Conservation (phyloP, 441 rosid species). For the Gossypium laxum region DNA sequence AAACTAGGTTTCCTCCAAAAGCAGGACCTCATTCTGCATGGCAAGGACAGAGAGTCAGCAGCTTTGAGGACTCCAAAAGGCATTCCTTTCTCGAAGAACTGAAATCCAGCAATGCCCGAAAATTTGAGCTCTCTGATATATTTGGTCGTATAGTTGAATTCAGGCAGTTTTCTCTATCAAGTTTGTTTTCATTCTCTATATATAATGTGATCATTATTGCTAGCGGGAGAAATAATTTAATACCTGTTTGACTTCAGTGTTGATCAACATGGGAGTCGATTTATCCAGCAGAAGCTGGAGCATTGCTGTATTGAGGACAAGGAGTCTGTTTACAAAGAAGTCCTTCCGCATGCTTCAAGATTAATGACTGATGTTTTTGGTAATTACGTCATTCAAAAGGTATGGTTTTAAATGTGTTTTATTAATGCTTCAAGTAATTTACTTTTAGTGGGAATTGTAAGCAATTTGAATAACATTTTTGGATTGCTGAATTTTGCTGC, state of each 20-base stretch:
- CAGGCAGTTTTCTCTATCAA: slow-evolving; percentile 35
- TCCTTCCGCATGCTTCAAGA: slow-evolving; percentile 55
- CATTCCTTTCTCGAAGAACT: slow-evolving; percentile 67
- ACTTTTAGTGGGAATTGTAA: not conserved
- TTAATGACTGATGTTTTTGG: slow-evolving; percentile 71
- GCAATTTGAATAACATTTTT: not conserved
- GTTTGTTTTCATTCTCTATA: slow-evolving; percentile 14
- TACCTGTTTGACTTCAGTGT: slow-evolving; percentile 36
- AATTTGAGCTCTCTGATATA: slow-evolving; percentile 57
- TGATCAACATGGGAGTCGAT: slow-evolving; percentile 75
- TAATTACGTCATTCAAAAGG: slow-evolving; percentile 69
- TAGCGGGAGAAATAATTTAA: slow-evolving; percentile 12
- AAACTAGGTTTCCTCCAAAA: slow-evolving; percentile 43
- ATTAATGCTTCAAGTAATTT: slow-evolving; percentile 1
- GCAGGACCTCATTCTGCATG: slow-evolving; percentile 47
- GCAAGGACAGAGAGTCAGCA: slow-evolving; percentile 53
- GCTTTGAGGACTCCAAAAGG: slow-evolving; percentile 40
- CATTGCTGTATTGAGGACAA: slow-evolving; percentile 50
- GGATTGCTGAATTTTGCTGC: slow-evolving; percentile 17
- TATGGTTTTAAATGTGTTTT: slow-evolving; percentile 4
- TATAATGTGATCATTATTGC: slow-evolving; percentile 8
- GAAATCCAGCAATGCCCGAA: slow-evolving; percentile 52
- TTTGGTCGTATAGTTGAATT: slow-evolving; percentile 62
- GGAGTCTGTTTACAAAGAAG: slow-evolving; percentile 52
- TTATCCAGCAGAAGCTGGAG: slow-evolving; percentile 67